Evolutionary conservation across 495 filamentous ascomycete genomes (phyloP).

Genomic region (Penicillium cosmopolitanum): DNA sequence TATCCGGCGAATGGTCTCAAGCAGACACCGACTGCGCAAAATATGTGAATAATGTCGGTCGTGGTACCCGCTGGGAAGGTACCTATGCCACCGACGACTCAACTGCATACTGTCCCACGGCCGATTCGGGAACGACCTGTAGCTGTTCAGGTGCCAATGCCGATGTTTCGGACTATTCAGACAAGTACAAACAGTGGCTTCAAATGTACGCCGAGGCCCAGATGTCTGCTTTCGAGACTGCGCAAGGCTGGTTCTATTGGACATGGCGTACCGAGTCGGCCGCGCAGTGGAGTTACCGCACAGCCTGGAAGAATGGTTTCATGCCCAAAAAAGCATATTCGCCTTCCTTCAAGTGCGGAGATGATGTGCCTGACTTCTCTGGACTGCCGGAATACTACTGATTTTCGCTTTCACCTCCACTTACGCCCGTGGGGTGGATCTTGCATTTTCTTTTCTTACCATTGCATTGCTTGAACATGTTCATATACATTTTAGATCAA

Average conservation of each 20-base stretch:
- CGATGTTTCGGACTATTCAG: constrained; percentile 65
- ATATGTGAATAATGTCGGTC: constrained; percentile 87
- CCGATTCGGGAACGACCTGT: constrained; percentile 57
- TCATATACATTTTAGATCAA: constrained; percentile 3
- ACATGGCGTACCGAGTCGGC: constrained; percentile 82
- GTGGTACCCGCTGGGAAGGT: constrained; percentile 90
- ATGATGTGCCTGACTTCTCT: constrained; percentile 70
- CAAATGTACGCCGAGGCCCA: constrained; percentile 92
- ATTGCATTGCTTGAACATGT: constrained; percentile 7
- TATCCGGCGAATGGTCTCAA: constrained; percentile 97
- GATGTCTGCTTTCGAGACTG: constrained; percentile 87
- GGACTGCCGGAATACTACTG: constrained; percentile 72
- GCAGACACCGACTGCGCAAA: constrained; percentile 94
- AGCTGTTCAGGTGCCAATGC: constrained; percentile 78
- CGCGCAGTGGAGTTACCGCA: constrained; percentile 93
- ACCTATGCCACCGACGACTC: constrained; percentile 65
- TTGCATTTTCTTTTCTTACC: constrained; percentile 9
- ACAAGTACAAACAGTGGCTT: constrained; percentile 82
- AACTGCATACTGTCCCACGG: constrained; percentile 71
- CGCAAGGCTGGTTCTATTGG: constrained; percentile 99
- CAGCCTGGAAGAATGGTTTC: constrained; percentile 79
- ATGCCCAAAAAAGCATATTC: constrained; percentile 79
- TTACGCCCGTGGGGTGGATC: neutral
- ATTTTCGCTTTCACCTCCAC: constrained; percentile 11
- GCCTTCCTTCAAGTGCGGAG: constrained; percentile 73